Evolutionary conservation across 352 stramenopile genomes (phyloP), one percentile per base, ranked within the genome.

Genomic region (Phytophthora foliorum): DNA sequence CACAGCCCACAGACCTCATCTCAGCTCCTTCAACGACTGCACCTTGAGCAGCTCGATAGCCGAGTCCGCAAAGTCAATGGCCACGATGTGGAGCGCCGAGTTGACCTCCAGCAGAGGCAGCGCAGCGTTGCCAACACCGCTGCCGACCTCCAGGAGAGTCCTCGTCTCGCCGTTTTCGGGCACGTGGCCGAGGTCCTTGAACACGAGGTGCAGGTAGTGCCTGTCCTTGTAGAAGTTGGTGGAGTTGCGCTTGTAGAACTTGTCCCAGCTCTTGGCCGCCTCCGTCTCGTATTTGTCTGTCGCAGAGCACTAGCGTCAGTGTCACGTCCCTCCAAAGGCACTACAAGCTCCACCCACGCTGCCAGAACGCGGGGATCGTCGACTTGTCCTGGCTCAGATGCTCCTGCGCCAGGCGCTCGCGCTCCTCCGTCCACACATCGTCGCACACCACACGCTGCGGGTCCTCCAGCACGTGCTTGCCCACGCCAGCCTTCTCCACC

Each of bases 211-310:
- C 38, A 99, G 75, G 60, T 99, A 99, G 75, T 98, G 94, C 51
- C 85, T 82, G 83, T 99, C 93, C 75, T 98, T 98, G 81, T 98
- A 99, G 74, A 98, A 98, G 59, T 98, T 97, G 54, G 84, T 97
- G 46, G 85, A 82, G 78, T 98, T 97, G 53, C 90, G 82, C 52
- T 95, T 89, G 78, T 99, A 99, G 75, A 98, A 98, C 63, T 90
- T 88, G 73, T 99, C 90, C 96, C 96, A 99, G 70, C 83, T 96
- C 72, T 89, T 91, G 46, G 86, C 83, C 0, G 92, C 89, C 34
- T 97, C 82, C 13, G 83, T 63, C 59, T 97, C 87, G 66, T 95
- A 96, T 65, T 96, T 95, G 10, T 82, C 81, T 88, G 21, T 27
- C 3, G 51, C 34, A 48, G 24, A 2, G 19, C n/a, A 24, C 11